Base-by-base conservation (phyloP, 140 eudicot species). In the Ambrosia hybrid region DNA sequence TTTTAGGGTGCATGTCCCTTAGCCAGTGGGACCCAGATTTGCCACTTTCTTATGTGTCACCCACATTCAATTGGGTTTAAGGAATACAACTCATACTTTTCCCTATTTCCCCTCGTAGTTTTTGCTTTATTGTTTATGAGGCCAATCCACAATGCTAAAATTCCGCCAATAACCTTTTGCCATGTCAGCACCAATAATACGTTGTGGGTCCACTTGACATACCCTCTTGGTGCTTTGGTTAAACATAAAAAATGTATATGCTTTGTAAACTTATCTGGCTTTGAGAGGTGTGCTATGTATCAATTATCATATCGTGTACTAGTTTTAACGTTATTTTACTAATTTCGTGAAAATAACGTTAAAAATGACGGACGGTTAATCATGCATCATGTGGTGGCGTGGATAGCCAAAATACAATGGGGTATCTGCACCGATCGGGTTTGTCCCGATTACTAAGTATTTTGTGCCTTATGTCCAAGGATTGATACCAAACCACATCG, bases 31-130 rank as follows among this genome's bases (percentile, higher is more conserved):
- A 57, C 83, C 79, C 71, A 6, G 51, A 46, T 1, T 1, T 37
- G 59, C 63, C 65, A 41, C 83, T 73, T 85, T 85, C 83, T 68
- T 72, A 85, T 52, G 86, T 80, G 95, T 85, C 78, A 70, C 82
- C 95, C 95, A 85, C 88, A 69, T 77, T 83, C 91, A 83, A 78
- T 80, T 85, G 79, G 82, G 83, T 67, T 73, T 79, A 84, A 82
- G 87, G 83, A 67, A 71, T 82, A 85, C 90, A 84, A 77, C 88
- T 85, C 86, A 82, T 82, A 13, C 45, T 52, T 51, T 74, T 72
- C 78, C 79, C 14, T 6, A 15, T 61, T 80, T 74, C 73, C 37
- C 4, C 78, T 6, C 61, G 37, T 74, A 73, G 51, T 73, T 71
- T 37, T 11, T 67, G 79, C 72, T 74, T 81, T 74, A 72, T 16